These are phyloP conservation scores for Dichomitus squalens DNA, from an alignment of 1,284 basidiomycete species.

Conservation along the genomic window DNA sequence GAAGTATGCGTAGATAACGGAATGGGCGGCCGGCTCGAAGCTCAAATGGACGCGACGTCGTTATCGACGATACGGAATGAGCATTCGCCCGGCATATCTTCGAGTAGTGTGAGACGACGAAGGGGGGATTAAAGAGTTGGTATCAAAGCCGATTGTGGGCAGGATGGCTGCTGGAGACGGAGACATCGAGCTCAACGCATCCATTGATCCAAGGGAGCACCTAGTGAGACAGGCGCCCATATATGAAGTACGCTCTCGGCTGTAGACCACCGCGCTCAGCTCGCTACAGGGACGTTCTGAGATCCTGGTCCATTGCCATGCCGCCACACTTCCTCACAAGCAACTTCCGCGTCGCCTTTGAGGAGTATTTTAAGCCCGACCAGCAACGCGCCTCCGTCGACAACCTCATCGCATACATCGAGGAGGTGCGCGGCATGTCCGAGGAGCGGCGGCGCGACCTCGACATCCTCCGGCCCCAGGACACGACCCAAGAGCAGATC, in stretches of 20 bases:
- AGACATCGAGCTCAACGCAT: too few relatives aligned
- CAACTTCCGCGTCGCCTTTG: slow-evolving; percentile 27
- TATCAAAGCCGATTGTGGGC: too few relatives aligned
- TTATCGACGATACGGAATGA: neutral
- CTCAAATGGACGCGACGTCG: neutral
- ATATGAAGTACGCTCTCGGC: neutral
- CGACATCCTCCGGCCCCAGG: slow-evolving; percentile 25
- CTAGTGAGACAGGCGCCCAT: neutral
- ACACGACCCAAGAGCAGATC: slow-evolving; percentile 22
- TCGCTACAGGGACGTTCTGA: too few relatives aligned
- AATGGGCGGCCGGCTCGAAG: neutral
- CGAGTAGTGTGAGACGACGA: too few relatives aligned
- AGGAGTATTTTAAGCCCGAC: slow-evolving; percentile 23
- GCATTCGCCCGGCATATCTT: too few relatives aligned
- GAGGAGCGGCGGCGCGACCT: slow-evolving; percentile 26
- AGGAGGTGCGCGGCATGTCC: slow-evolving; percentile 26
- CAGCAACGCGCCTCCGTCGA: slow-evolving; percentile 27
- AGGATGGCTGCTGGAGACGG: too few relatives aligned
- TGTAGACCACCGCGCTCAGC: too few relatives aligned
- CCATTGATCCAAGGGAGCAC: too few relatives aligned
- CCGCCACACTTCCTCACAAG: slow-evolving; percentile 25
- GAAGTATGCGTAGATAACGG: neutral
- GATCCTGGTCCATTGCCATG: slow-evolving; percentile 2
- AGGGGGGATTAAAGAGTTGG: too few relatives aligned
- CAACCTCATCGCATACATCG: slow-evolving; percentile 22